Conservation (phyloP, 1,284 basidiomycete genomes). For the Rhodotorula sp. region DNA sequence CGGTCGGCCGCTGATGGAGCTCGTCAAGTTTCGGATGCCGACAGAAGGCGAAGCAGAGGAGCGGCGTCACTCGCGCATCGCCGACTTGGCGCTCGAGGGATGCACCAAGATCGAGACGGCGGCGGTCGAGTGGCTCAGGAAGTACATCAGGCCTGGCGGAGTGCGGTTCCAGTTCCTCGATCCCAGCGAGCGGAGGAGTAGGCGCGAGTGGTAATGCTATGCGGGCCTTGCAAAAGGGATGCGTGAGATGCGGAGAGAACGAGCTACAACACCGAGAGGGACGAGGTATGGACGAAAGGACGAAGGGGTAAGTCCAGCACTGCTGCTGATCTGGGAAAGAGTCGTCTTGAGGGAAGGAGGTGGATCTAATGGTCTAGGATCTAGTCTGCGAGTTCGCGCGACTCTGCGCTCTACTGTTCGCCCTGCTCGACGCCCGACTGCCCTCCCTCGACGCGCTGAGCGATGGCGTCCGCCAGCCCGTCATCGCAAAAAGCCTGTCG, state of each 20-base stretch:
- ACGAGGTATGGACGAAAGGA: too few relatives aligned
- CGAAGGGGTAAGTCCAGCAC: too few relatives aligned
- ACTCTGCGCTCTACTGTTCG: neutral
- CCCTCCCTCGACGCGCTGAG: neutral
- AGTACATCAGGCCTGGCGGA: slow-evolving; percentile 23
- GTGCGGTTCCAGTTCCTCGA: slow-evolving; percentile 27
- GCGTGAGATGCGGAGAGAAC: too few relatives aligned
- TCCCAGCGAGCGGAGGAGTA: slow-evolving; percentile 8
- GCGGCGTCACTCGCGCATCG: slow-evolving; percentile 9
- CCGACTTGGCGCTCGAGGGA: slow-evolving; percentile 20
- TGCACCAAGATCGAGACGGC: slow-evolving; percentile 30
- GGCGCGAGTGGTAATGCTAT: neutral
- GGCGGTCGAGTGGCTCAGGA: slow-evolving; percentile 35
- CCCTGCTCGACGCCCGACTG: neutral
- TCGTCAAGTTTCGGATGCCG: slow-evolving; percentile 19
- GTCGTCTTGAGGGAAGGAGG: too few relatives aligned
- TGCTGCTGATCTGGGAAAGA: too few relatives aligned
- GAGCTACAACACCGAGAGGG: too few relatives aligned
- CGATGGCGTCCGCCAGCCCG: slow-evolving; percentile 15
- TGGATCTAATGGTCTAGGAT: too few relatives aligned
- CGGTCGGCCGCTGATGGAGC: slow-evolving; percentile 31
- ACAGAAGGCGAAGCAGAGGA: neutral
- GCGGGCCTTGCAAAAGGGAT: too few relatives aligned
- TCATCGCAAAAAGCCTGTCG: slow-evolving; percentile 22
- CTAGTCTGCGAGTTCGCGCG: too few relatives aligned